Percentiles rank a stretch among this genome's conserved stretches.
These are phyloP conservation scores for Laguncularia racemosa DNA, from an alignment of 345 rosid species.

Conservation along the genomic window DNA sequence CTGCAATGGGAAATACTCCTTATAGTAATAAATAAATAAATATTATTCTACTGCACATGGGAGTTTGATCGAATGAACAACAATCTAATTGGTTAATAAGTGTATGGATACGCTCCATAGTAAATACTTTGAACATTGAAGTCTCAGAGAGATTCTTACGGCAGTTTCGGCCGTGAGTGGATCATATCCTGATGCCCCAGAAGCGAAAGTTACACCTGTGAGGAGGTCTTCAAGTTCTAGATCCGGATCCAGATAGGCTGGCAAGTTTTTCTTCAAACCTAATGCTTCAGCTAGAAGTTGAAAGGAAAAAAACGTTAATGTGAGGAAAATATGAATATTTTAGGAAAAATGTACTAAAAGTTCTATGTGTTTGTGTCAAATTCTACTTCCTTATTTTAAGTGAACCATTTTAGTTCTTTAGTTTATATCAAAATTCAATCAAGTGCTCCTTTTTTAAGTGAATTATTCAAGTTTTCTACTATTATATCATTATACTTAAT, in stretches of 20 bases:
- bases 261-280: conserved; percentile 26
- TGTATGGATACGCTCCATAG: background rate
- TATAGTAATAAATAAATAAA: too few species aligned
- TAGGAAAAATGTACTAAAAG: background rate
- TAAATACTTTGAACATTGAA: background rate
- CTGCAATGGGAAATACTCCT: too few species aligned
- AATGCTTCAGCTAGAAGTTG: conserved; percentile 23
- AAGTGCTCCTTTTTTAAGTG: too few species aligned
- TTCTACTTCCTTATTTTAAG: background rate
- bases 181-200: conserved; percentile 39
- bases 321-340: background rate
- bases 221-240: conserved; percentile 26
- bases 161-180: conserved; percentile 22
- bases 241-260: conserved; percentile 35
- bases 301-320: background rate
- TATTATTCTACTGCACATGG: too few species aligned
- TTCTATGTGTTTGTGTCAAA: too few species aligned
- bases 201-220: conserved; percentile 45
- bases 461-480: too few species aligned
- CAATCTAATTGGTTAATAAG: too few species aligned
- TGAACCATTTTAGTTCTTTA: background rate
- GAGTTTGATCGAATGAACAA: too few species aligned
- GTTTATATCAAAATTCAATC: too few species aligned
- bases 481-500: too few species aligned
- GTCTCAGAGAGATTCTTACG: conserved; percentile 4